phyloP scores from a whole-genome alignment of 768 basidiomycete species.

The Pleurotus platypus region DNA sequence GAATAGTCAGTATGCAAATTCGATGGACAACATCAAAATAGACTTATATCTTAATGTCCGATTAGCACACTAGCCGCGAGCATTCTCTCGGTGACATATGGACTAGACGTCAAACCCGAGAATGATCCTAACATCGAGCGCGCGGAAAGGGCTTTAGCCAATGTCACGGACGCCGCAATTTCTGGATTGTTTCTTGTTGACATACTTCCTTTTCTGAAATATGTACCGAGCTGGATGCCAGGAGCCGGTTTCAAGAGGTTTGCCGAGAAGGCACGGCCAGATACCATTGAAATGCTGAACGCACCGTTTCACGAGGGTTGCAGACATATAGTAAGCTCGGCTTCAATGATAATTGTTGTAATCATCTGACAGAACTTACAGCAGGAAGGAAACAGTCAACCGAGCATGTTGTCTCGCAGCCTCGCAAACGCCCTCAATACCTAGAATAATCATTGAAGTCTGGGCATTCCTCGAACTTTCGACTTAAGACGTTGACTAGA shows the following conservation, averaged over 20 bases:
- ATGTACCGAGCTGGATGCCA: constrained; percentile 7
- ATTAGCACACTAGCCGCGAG: constrained; percentile 20
- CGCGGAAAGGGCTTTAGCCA: constrained; percentile 21
- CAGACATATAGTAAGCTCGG: not conserved
- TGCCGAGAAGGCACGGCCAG: not conserved
- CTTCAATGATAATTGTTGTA: not conserved
- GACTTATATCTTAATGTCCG: not conserved
- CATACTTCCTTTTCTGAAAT: not conserved
- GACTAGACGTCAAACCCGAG: constrained; percentile 25
- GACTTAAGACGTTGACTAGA: no score
- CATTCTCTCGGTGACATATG: constrained; percentile 26
- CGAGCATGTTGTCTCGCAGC: not conserved
- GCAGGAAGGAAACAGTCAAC: not conserved
- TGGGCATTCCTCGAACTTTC: no score
- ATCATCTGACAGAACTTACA: not conserved
- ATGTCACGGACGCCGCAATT: constrained; percentile 19
- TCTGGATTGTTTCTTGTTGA: constrained; percentile 25
- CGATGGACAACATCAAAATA: not conserved
- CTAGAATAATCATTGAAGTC: no score
- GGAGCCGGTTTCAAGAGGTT: not conserved
- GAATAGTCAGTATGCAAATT: constrained; percentile 1
- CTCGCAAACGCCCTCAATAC: not conserved
- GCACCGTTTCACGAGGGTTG: not conserved
- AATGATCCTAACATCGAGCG: constrained; percentile 26
- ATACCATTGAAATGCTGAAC: not conserved